Conservation (phyloP, 306 rosid genomes). For the Aeschynomene evenia region DNA sequence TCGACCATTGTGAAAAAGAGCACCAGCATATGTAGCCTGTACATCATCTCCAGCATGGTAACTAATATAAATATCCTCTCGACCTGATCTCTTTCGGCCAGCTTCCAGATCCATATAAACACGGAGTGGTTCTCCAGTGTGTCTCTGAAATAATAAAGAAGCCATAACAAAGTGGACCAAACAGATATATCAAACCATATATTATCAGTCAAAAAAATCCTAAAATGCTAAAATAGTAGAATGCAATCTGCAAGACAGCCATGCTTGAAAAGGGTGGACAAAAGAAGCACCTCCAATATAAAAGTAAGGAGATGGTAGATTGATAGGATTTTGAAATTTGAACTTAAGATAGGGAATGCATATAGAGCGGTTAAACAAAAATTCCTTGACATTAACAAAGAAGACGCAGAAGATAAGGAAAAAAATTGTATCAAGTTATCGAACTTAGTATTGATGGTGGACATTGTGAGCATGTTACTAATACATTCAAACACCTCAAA, state of each 20-base stretch:
- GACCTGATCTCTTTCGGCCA: constrained; percentile 70
- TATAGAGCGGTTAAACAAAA: neutral
- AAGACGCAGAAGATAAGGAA: neutral
- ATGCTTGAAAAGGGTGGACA: neutral
- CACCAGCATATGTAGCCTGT: constrained; percentile 91
- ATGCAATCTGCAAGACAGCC: neutral
- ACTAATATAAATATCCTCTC: constrained; percentile 76
- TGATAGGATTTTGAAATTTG: constrained; percentile 9
- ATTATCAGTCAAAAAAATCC: constrained; percentile 9
- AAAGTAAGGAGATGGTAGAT: neutral
- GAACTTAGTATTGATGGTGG: neutral
- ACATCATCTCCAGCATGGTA: constrained; percentile 89
- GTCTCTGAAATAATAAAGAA: constrained; percentile 50
- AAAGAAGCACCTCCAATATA: neutral
- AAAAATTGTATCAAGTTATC: neutral
- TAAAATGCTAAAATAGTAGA: neutral
- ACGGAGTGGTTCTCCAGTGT: constrained; percentile 68
- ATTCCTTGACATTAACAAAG: neutral
- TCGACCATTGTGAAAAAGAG: constrained; percentile 80
- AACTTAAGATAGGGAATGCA: neutral
- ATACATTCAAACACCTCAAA: neutral
- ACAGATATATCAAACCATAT: neutral
- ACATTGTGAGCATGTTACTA: neutral
- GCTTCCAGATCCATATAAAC: constrained; percentile 95
- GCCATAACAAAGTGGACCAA: constrained; percentile 22